Evolutionary conservation across 2,329 filamentous ascomycete species (phyloP).

Genomic region (Ascochyta fabae): DNA sequence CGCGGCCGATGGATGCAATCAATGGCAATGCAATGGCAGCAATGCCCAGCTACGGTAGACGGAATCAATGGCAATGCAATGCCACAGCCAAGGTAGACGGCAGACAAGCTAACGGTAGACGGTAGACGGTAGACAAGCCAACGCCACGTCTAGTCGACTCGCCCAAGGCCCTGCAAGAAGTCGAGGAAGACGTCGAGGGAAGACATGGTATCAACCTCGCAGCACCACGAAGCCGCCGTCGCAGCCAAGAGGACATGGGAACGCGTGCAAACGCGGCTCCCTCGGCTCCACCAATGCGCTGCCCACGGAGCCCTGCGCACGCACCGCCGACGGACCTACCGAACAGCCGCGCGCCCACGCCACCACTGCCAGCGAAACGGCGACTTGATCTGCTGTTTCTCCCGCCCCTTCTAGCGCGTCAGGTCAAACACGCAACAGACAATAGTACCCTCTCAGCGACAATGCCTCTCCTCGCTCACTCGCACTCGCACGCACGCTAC

Average conservation of each 20-base stretch:
- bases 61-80: too few relatives aligned
- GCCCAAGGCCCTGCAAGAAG: too few relatives aligned
- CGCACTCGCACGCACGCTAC: not conserved
- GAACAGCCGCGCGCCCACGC: conserved; percentile 4
- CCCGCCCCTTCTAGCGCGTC: conserved; percentile 1
- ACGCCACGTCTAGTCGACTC: too few relatives aligned
- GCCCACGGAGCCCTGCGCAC: conserved; percentile 5
- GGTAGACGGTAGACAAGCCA: not conserved
- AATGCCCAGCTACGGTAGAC: too few relatives aligned
- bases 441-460: not conserved
- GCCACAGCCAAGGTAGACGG: too few relatives aligned
- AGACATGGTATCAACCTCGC: too few relatives aligned
- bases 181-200: too few relatives aligned
- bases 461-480: not conserved
- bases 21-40: not conserved
- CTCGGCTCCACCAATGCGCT: conserved; percentile 4
- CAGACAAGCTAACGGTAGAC: not conserved
- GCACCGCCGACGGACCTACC: not conserved
- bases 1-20: not conserved
- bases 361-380: conserved; percentile 4
- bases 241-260: not conserved
- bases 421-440: not conserved
- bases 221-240: too few relatives aligned
- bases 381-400: conserved; percentile 6
- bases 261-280: not conserved